These are phyloP conservation scores for Chimonanthus salicifolius DNA, from an alignment of 164 flowering plant species.

Conservation along the genomic window DNA sequence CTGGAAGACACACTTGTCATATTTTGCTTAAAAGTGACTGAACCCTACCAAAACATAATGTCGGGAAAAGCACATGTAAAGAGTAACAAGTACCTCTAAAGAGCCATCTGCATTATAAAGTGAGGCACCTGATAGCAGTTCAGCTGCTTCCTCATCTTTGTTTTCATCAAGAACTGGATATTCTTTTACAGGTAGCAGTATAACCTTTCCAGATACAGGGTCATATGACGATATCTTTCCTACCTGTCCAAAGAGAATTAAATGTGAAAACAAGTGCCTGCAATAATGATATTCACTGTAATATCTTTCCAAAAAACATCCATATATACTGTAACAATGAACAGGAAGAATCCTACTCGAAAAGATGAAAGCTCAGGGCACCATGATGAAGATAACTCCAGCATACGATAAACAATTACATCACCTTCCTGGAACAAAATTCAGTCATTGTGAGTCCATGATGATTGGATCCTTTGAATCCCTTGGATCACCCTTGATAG, in stretches of 20 bases:
- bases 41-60: background rate
- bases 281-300: background rate
- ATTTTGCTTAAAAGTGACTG: background rate
- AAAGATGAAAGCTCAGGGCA: slow-evolving; percentile 80
- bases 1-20: slow-evolving; percentile 34
- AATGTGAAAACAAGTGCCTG: background rate
- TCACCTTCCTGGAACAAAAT: slow-evolving; percentile 66
- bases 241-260: slow-evolving; percentile 40
- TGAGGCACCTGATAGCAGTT: slow-evolving; percentile 33
- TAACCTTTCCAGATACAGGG: slow-evolving; percentile 34
- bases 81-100: slow-evolving; percentile 51
- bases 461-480: background rate
- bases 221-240: slow-evolving; percentile 57
- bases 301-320: background rate
- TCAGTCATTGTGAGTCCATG: background rate
- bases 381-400: slow-evolving; percentile 87
- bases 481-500: background rate
- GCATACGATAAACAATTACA: slow-evolving; percentile 75
- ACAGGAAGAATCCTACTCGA: slow-evolving; percentile 42
- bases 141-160: slow-evolving; percentile 28
- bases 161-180: slow-evolving; percentile 47
- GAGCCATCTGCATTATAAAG: slow-evolving; percentile 84
- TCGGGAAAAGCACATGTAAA: background rate
- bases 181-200: slow-evolving; percentile 52
- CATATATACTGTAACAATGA: background rate